Evolutionary conservation across 345 rosid species (phyloP).

Genomic region (Brassica nigra): DNA sequence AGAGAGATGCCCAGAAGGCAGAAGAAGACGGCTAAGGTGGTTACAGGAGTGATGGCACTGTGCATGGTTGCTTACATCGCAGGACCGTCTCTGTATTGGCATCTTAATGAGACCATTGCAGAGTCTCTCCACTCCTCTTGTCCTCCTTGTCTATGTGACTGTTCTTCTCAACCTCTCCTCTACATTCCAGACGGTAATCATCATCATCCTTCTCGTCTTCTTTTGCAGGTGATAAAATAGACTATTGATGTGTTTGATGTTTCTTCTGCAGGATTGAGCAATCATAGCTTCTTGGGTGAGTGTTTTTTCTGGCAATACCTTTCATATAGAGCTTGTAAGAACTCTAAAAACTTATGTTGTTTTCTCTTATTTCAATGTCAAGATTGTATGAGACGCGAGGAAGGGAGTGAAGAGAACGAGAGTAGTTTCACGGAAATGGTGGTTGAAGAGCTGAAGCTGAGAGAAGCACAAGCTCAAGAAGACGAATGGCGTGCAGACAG

Average conservation of each 20-base stretch:
- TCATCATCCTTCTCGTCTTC: neutral
- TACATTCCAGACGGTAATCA: conserved; percentile 50
- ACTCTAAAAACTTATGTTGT: neutral
- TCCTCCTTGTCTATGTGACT: conserved; percentile 61
- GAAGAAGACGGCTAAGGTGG: conserved; percentile 47
- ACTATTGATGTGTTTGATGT: neutral
- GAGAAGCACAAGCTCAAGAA: conserved; percentile 57
- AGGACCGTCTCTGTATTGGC: conserved; percentile 66
- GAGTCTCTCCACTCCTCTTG: conserved; percentile 44
- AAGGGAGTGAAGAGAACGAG: conserved; percentile 53
- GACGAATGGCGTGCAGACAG: conserved; percentile 51
- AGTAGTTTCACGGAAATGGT: conserved; percentile 50
- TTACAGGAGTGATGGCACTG: conserved; percentile 47
- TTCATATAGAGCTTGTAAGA: neutral
- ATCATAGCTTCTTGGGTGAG: conserved; percentile 56
- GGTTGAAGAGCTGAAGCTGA: conserved; percentile 54
- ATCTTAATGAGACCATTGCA: conserved; percentile 45
- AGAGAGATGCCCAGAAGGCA: conserved; percentile 46
- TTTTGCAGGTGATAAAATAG: neutral
- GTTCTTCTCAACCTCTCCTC: conserved; percentile 60
- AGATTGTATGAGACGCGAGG: conserved; percentile 59
- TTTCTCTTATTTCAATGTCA: conserved; percentile 27
- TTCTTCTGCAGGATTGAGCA: conserved; percentile 52
- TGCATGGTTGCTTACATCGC: conserved; percentile 50
- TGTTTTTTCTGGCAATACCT: conserved; percentile 12